Evolutionary conservation across 257 asterid genomes (phyloP), one percentile per base, ranked within the genome.

Genomic region (Apocynum venetum): DNA sequence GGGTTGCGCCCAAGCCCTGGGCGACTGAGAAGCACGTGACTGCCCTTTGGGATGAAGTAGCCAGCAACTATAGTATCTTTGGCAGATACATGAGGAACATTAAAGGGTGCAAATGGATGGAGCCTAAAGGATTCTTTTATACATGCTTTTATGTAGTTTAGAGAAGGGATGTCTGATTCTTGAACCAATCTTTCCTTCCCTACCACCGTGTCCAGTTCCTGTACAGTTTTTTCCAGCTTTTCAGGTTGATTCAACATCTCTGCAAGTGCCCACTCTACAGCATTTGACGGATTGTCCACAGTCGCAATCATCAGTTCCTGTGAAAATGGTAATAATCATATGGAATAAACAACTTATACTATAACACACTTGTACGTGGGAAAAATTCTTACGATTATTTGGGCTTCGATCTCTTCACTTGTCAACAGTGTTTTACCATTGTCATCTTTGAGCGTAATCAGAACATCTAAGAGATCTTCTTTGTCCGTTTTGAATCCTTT

Each of bases 131-230:
- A 56, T 20, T 80, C 84, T 51, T 36, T 71, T 36, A 67, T 8
- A 15, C 84, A 76, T 15, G 84, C 74, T 47, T 71, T 80, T 2
- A 80, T 41, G 55, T 71, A 80, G 44, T 76, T 80, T 15, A 80
- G 74, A 3, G 7, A 4, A 5, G 74, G 73, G 31, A 80, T 36
- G n/a, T 80, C 84, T 5, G 78, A 76, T 71, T 76, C 80, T 35
- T 80, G 74, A 19, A 76, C 80, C 0, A 80, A 41, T 52, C 77
- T 80, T 0, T 80, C 69, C 57, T 57, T 80, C 48, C 80, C 80
- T 0, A 71, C 77, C 9, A 76, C 63, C 1, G 0, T 71, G 46
- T 76, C 84, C 8, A 76, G 14, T 60, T 76, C 81, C 40, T 71
- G 43, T 15, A 31, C 10, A 1, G 80, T 75, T 19, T 76, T 80